Percentiles rank a stretch among this genome's conserved stretches.
Evolutionary conservation across 306 rosid species (phyloP).

Genomic region (Cicer arietinum): DNA sequence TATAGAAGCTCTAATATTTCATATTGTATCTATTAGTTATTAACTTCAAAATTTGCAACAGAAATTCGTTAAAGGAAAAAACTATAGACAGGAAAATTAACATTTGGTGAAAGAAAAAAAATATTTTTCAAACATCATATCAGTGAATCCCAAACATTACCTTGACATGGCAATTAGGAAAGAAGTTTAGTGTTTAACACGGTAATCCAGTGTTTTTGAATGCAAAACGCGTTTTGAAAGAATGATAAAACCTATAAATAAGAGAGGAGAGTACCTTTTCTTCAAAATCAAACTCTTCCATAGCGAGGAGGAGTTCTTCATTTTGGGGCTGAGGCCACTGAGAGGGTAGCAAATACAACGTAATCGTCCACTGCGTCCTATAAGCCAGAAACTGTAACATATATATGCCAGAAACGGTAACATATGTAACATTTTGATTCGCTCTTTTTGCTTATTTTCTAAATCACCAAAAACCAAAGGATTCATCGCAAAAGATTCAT

Average conservation of each 20-base stretch:
- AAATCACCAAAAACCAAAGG: too few relatives aligned
- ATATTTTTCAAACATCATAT: too few relatives aligned
- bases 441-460: background rate
- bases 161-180: background rate
- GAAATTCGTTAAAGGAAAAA: too few relatives aligned
- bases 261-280: conserved; percentile 63
- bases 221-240: background rate
- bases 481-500: too few relatives aligned
- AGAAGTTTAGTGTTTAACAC: background rate
- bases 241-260: background rate
- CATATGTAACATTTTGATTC: conserved; percentile 43
- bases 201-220: background rate
- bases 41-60: background rate
- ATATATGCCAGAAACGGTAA: conserved; percentile 86
- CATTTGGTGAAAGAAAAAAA: background rate
- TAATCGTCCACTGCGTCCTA: conserved; percentile 81
- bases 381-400: conserved; percentile 94
- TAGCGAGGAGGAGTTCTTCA: conserved; percentile 88
- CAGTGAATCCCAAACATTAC: background rate
- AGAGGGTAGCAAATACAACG: conserved; percentile 81
- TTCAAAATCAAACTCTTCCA: conserved; percentile 90
- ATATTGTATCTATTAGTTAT: background rate
- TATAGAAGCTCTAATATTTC: background rate
- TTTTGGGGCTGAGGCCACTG: conserved; percentile 93
- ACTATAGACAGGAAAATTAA: too few relatives aligned